Conservation (phyloP, 495 filamentous ascomycete genomes). For the Durotheca rogersii region DNA sequence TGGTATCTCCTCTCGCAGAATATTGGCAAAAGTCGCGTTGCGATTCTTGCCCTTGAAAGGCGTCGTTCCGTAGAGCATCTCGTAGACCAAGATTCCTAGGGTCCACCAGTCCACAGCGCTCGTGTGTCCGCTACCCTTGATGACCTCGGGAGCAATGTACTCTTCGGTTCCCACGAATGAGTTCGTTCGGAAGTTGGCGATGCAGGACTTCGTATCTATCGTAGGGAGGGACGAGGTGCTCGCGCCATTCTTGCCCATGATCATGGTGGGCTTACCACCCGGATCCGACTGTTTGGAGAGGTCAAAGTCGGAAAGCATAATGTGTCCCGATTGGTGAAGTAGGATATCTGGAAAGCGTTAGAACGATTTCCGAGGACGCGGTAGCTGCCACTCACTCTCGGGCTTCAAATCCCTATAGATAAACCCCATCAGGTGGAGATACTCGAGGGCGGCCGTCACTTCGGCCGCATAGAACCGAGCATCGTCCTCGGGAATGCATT, state of each 20-base stretch:
- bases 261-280: constrained; percentile 96
- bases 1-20: constrained; percentile 87
- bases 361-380: not conserved
- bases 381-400: constrained; percentile 68
- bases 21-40: constrained; percentile 97
- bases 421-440: constrained; percentile 98
- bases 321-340: constrained; percentile 96
- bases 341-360: constrained; percentile 72
- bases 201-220: constrained; percentile 97
- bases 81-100: constrained; percentile 91
- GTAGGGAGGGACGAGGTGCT: constrained; percentile 82
- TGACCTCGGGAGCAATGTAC: constrained; percentile 98
- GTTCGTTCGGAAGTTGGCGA: constrained; percentile 97
- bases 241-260: constrained; percentile 78
- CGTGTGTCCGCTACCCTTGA: constrained; percentile 97
- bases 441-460: constrained; percentile 96
- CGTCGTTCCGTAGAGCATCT: constrained; percentile 98
- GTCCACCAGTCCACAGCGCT: constrained; percentile 99
- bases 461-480: constrained; percentile 97
- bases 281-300: constrained; percentile 96
- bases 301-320: constrained; percentile 99
- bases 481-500: constrained; percentile 95
- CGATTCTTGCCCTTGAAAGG: constrained; percentile 99
- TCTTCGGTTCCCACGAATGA: constrained; percentile 98
- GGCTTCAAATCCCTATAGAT: constrained; percentile 98